Evolutionary conservation across 371 early-diverging fungal species (phyloP), one percentile per base, ranked within the genome.

Genomic region (Nematocida displodere): DNA sequence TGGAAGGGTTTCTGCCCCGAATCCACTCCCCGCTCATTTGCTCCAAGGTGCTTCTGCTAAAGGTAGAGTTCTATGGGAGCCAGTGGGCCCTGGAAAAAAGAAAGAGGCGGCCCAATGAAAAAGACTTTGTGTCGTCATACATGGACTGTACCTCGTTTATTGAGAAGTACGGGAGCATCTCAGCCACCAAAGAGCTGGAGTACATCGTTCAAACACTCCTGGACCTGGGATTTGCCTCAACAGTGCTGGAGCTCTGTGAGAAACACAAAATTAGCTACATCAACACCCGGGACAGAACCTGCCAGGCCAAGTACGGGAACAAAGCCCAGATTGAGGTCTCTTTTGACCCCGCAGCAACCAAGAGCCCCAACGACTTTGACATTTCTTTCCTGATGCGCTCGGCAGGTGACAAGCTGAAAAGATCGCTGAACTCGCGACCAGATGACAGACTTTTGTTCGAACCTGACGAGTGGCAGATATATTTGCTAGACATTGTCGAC

Each of bases 401-500:
- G 34, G 77, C 78, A 2, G 84, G 84, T 47, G 81, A 82, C 29
- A 80, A 80, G 54, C 78, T 84, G 13, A 81, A 82, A 53, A 79
- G 84, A 63, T 65, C 66, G 26, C 47, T 79, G 33, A 76, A 81
- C 31, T 82, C 85, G 17, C 56, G 48, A 52, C 64, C 68, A 36
- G 86, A 86, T 61, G n/a, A 48, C 20, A 46, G 87, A 44, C 86
- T 86, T 20, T 55, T 81, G 20, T 86, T 86, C 77, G 80, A 82
- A 44, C 87, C 87, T 24, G 87, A 87, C 64, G 76, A 33, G 4
- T 87, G 87, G 87, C 87, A 87, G 76, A 52, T 66, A 36, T 48
- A 82, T 7, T 79, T 87, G 36, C 79, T 87, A 20, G 84, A 87
- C 77, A 78, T 85, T 44, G 86, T 87, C 31, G 78, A 83, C 54